Evolutionary conservation across 2,329 filamentous ascomycete species (phyloP).

Genomic region (Fusarium oligoseptatum): DNA sequence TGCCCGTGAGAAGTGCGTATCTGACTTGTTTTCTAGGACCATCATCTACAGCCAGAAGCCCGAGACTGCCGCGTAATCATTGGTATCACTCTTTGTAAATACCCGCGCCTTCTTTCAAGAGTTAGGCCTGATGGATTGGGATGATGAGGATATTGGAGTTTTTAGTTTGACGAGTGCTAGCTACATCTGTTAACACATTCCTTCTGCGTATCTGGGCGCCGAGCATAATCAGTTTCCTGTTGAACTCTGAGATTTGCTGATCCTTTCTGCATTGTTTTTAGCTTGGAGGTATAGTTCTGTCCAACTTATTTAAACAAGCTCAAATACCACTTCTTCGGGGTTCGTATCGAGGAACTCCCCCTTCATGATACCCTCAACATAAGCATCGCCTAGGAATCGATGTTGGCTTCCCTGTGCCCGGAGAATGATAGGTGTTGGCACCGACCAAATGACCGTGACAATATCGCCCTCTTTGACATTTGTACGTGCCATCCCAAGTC

Average conservation of each 20-base stretch:
- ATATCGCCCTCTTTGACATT: constrained; percentile 24
- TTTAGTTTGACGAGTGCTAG: not conserved
- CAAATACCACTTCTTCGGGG: constrained; percentile 10
- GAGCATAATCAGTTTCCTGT: not conserved
- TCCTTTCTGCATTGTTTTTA: not conserved
- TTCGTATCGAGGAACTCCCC: constrained; percentile 32
- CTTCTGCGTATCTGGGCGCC: not conserved
- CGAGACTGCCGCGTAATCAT: not conserved
- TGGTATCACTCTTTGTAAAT: not conserved
- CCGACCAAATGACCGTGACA: constrained; percentile 27
- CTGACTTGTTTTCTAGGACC: not conserved
- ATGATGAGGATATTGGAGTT: not conserved
- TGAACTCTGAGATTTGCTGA: not conserved
- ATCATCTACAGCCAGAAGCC: constrained; percentile 12
- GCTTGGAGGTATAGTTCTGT: not conserved
- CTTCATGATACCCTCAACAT: constrained; percentile 39
- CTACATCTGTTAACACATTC: not conserved
- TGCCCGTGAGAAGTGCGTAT: not conserved
- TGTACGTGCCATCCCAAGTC: constrained; percentile 26
- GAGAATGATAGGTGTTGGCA: constrained; percentile 27
- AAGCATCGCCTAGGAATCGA: constrained; percentile 32
- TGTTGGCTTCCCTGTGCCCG: constrained; percentile 2
- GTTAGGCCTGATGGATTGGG: not conserved
- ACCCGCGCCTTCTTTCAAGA: not conserved
- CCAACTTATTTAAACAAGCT: not conserved